These are phyloP conservation scores for Pyronema domesticum DNA, from an alignment of 495 filamentous ascomycete genomes.

Conservation along the genomic window DNA sequence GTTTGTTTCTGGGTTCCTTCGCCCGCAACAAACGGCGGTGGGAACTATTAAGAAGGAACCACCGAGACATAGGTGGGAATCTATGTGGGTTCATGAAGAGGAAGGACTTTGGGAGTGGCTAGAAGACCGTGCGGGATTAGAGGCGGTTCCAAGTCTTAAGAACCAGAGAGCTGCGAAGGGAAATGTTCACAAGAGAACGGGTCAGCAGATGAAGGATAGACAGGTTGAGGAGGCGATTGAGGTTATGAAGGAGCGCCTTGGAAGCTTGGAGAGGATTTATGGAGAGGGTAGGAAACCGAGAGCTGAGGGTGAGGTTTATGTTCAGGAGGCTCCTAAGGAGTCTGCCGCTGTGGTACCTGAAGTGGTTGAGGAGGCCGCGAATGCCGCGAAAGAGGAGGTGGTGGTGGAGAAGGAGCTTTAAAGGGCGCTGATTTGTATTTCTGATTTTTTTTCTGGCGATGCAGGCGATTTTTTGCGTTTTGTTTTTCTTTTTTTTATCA, in stretches of 20 bases:
- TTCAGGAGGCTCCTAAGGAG: no score
- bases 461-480: no score
- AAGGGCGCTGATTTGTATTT: no score
- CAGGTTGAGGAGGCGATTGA: slow-evolving; percentile 72
- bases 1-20: slow-evolving; percentile 21
- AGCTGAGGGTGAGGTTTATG: not conserved
- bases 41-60: slow-evolving; percentile 5
- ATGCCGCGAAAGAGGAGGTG: no score
- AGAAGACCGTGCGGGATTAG: slow-evolving; percentile 67
- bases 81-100: slow-evolving; percentile 83
- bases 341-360: no score
- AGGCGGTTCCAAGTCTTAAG: slow-evolving; percentile 38
- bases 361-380: no score
- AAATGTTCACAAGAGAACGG: not conserved
- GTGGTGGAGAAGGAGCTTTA: no score
- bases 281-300: slow-evolving; percentile 27
- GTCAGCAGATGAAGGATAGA: slow-evolving; percentile 51
- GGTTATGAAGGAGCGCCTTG: slow-evolving; percentile 67
- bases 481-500: no score
- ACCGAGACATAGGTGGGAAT: slow-evolving; percentile 68
- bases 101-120: slow-evolving; percentile 91
- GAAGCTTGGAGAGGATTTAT: slow-evolving; percentile 54
- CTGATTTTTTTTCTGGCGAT: no score
- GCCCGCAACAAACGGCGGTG: slow-evolving; percentile 24
- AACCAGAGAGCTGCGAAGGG: not conserved